Evolutionary conservation across 768 basidiomycete species (phyloP).

Genomic region (Lyophyllum decastes): DNA sequence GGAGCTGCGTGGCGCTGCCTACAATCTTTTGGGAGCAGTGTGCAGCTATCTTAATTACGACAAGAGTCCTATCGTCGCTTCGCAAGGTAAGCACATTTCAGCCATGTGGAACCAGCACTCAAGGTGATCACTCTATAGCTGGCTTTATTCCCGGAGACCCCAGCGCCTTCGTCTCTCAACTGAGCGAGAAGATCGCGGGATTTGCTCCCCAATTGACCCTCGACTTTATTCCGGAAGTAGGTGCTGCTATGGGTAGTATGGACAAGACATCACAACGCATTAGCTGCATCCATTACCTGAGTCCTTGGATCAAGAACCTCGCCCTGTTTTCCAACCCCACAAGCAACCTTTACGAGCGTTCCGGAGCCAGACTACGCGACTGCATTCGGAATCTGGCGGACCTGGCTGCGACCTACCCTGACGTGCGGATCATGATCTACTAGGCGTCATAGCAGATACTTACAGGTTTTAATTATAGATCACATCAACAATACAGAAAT

Average conservation of each 20-base stretch:
- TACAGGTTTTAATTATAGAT: slow-evolving; percentile 44
- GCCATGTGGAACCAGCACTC: neutral
- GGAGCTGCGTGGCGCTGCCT: slow-evolving; percentile 75
- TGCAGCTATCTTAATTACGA: slow-evolving; percentile 80
- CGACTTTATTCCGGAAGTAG: slow-evolving; percentile 88
- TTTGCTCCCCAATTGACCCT: slow-evolving; percentile 83
- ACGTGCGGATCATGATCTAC: slow-evolving; percentile 43
- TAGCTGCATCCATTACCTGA: slow-evolving; percentile 78
- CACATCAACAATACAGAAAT: slow-evolving; percentile 64
- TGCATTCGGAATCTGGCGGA: slow-evolving; percentile 80
- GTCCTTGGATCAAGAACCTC: slow-evolving; percentile 88
- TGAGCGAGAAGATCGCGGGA: slow-evolving; percentile 73
- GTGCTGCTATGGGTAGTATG: slow-evolving; percentile 60
- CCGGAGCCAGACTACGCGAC: slow-evolving; percentile 76
- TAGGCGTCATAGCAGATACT: neutral
- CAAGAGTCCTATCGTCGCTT: slow-evolving; percentile 66
- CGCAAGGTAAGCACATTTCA: slow-evolving; percentile 52
- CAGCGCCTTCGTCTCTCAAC: slow-evolving; percentile 55
- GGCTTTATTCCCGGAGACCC: slow-evolving; percentile 72
- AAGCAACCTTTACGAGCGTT: slow-evolving; percentile 65
- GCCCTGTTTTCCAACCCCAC: slow-evolving; percentile 70
- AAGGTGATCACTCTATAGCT: slow-evolving; percentile 38
- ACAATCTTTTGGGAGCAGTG: slow-evolving; percentile 76
- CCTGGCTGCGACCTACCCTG: slow-evolving; percentile 68
- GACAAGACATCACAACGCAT: slow-evolving; percentile 57